These are phyloP conservation scores for Gnaphalium uliginosum DNA, from an alignment of 129 eudicot species.

Conservation along the genomic window DNA sequence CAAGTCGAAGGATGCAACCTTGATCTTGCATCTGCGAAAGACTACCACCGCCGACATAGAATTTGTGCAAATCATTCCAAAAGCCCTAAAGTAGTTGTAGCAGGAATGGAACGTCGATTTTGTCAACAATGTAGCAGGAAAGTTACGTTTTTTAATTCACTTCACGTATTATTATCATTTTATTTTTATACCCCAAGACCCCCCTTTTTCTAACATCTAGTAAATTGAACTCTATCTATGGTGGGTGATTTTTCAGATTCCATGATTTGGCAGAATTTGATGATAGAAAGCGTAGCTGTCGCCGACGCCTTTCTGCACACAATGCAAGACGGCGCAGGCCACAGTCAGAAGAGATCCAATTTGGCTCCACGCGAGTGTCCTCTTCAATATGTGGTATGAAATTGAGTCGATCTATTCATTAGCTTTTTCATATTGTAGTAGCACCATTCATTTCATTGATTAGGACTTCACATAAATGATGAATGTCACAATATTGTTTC, in stretches of 20 bases:
- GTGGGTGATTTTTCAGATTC: constrained; percentile 42
- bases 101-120: constrained; percentile 67
- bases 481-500: not conserved
- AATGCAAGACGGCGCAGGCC: constrained; percentile 66
- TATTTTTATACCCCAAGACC: not conserved
- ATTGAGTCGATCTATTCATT: not conserved
- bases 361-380: constrained; percentile 27
- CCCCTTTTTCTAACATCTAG: constrained; percentile 8
- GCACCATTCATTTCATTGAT: not conserved
- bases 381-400: not conserved
- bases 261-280: constrained; percentile 67
- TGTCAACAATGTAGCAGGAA: constrained; percentile 87
- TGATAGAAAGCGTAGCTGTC: constrained; percentile 67
- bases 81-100: constrained; percentile 60
- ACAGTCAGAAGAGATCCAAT: constrained; percentile 39
- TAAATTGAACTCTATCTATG: not conserved
- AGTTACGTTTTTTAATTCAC: constrained; percentile 2
- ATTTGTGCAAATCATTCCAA: constrained; percentile 70
- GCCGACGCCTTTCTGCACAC: constrained; percentile 59
- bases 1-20: constrained; percentile 77
- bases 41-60: constrained; percentile 62
- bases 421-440: not conserved
- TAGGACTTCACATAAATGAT: not conserved
- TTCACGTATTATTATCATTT: not conserved
- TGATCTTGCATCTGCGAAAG: constrained; percentile 57